phyloP scores from a whole-genome alignment of 768 basidiomycete genomes.

The Tulasnella calospora region DNA sequence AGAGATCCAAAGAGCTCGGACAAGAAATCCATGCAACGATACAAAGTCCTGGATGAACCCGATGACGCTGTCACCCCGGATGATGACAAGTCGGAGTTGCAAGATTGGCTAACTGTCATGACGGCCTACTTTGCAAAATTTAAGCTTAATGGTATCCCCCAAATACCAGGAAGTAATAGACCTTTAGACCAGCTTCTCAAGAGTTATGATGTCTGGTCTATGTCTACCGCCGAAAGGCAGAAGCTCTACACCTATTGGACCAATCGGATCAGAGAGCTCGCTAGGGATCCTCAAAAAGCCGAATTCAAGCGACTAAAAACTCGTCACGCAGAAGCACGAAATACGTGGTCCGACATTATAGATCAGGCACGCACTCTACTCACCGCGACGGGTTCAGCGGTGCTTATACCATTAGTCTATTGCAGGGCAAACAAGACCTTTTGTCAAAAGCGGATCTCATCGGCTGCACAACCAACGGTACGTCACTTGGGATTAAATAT shows the following conservation, averaged over 20 bases:
- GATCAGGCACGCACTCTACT: conserved; percentile 45
- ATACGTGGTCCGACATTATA: conserved; percentile 41
- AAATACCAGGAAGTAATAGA: conserved; percentile 39
- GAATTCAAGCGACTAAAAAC: conserved; percentile 46
- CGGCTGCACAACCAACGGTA: conserved; percentile 74
- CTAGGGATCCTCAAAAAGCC: conserved; percentile 35
- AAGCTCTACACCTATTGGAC: conserved; percentile 48
- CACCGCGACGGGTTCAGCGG: not conserved
- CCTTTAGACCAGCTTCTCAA: conserved; percentile 40
- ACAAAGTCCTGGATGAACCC: not conserved
- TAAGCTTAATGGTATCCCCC: conserved; percentile 41
- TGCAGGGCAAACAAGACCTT: conserved; percentile 53
- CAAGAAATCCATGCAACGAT: too few species aligned
- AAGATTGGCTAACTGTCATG: not conserved
- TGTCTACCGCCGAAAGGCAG: conserved; percentile 50
- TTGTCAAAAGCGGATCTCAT: conserved; percentile 56
- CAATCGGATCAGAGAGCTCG: conserved; percentile 38
- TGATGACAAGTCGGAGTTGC: not conserved
- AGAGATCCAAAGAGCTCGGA: not conserved
- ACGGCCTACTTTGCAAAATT: conserved; percentile 12
- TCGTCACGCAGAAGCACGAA: conserved; percentile 42
- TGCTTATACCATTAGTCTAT: not conserved
- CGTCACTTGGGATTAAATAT: not conserved
- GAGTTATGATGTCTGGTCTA: conserved; percentile 47
- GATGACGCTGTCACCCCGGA: not conserved